phyloP scores from a whole-genome alignment of 2,329 filamentous ascomycete genomes.

The Lecanoromycetidae sp. region DNA sequence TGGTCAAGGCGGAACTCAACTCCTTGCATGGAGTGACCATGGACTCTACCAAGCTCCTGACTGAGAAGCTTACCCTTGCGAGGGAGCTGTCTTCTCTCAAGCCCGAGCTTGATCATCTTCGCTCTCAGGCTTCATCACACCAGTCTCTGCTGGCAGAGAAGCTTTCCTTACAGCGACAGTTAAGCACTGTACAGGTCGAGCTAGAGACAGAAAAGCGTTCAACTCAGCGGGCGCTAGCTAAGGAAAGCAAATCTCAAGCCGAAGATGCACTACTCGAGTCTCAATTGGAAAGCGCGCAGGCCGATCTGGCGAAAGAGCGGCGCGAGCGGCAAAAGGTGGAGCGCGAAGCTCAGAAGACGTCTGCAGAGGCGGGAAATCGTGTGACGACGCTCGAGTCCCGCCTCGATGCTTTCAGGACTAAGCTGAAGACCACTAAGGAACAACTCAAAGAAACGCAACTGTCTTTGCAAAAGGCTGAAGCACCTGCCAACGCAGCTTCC shows the following conservation, averaged over 20 bases:
- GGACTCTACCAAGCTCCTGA: conserved; percentile 58
- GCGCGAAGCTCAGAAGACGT: conserved; percentile 42
- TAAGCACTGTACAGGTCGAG: conserved; percentile 66
- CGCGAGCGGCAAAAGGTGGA: conserved; percentile 37
- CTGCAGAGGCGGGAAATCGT: conserved; percentile 49
- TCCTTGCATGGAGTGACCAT: conserved; percentile 54
- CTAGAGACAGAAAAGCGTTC: conserved; percentile 71
- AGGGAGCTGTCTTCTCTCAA: conserved; percentile 48
- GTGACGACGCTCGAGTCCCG: conserved; percentile 58
- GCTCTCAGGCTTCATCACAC: conserved; percentile 46
- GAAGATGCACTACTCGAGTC: conserved; percentile 30
- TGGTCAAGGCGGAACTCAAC: conserved; percentile 53
- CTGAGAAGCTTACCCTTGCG: conserved; percentile 50
- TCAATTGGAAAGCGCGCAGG: conserved; percentile 37
- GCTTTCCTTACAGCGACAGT: conserved; percentile 62
- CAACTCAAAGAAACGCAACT: conserved; percentile 56
- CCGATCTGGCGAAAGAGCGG: conserved; percentile 40
- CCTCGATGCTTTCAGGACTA: conserved; percentile 55
- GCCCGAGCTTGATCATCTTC: conserved; percentile 51
- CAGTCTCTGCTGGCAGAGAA: conserved; percentile 66
- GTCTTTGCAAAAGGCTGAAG: conserved; percentile 35
- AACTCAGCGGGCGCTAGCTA: conserved; percentile 40
- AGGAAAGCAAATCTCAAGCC: conserved; percentile 27
- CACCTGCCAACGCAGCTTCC: conserved; percentile 27
- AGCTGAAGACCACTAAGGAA: conserved; percentile 57